Base-by-base conservation (phyloP, 352 stramenopile genomes). In the Phytophthora niederhauseri region DNA sequence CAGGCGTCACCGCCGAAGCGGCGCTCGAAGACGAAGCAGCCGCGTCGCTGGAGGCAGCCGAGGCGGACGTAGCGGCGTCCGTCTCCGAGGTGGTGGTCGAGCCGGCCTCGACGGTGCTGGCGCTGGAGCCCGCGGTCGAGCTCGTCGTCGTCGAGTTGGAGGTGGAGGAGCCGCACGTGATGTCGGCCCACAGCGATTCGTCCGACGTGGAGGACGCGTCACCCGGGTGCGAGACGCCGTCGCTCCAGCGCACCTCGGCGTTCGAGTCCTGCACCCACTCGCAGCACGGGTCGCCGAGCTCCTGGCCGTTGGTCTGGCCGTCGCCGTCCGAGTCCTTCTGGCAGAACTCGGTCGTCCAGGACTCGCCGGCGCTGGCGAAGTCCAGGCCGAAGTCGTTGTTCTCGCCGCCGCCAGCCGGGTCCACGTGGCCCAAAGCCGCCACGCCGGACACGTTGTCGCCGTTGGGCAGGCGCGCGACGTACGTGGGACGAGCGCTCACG, bases 251-350 rank as follows among this genome's bases (percentile, higher is more conserved):
- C 17, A 73, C 56, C 2, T 71, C 57, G 24, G 64, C 51, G 52
- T 80, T 76, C 26, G 61, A 72, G 46, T 69, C 46, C 46, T 70
- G 48, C 19, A 73, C 63, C 81, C 82, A 96, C 20, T 78, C 64
- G 66, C 90, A 97, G 75, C 85, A 87, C 52, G 87, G 87, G 64
- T 97, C 90, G 4, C 90, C 88, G 11, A 96, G 83, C 68, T 97
- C 89, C 59, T 95, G 69, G 41, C 88, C 88, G 74, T 97, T 97
- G 46, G 87, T 95, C 36, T 86, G 76, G 0, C 89, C 89, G 63
- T 97, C 89, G 26, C 83, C 79, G 55, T 97, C 89, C 46, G 75
- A 89, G 65, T 97, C 90, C 26, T 70, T 19, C 56, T 94, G 24
- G 62, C 86, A 94, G 31, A 93, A 71, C 20, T 57, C 68, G 4